Percentiles rank a stretch among this genome's conserved stretches.
Conservation (phyloP, 805 yeast genomes). For the Debaryomyces maramus region DNA sequence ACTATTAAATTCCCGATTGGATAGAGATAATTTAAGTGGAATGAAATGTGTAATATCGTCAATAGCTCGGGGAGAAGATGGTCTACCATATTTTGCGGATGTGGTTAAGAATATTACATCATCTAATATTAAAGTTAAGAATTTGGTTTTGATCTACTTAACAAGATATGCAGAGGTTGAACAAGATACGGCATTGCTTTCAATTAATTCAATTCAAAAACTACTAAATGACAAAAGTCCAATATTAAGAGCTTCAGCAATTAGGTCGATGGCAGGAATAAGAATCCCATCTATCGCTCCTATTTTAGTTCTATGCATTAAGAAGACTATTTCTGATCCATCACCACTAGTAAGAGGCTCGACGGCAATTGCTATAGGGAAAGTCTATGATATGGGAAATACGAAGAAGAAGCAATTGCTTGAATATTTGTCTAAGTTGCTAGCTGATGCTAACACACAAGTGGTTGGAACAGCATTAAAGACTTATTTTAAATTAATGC, state of each 20-base stretch:
- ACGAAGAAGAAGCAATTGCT: slow-evolving; percentile 50
- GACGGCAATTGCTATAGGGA: slow-evolving; percentile 72
- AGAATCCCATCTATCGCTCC: slow-evolving; percentile 79
- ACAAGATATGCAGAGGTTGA: slow-evolving; percentile 76
- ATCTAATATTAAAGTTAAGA: slow-evolving; percentile 58
- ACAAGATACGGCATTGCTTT: slow-evolving; percentile 85
- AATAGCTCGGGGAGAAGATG: slow-evolving; percentile 43
- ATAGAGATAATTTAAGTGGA: slow-evolving; percentile 48
- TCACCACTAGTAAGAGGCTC: slow-evolving; percentile 79
- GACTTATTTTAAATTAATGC: slow-evolving; percentile 49
- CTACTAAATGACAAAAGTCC: slow-evolving; percentile 71
- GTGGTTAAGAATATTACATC: slow-evolving; percentile 87
- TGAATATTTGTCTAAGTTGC: slow-evolving; percentile 48
- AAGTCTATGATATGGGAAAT: slow-evolving; percentile 44
- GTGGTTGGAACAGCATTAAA: slow-evolving; percentile 74
- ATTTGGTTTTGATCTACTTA: slow-evolving; percentile 75
- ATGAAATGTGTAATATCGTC: slow-evolving; percentile 43
- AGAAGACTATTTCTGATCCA: slow-evolving; percentile 65
- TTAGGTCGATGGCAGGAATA: slow-evolving; percentile 81
- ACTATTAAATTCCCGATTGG: slow-evolving; percentile 65
- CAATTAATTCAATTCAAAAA: slow-evolving; percentile 91
- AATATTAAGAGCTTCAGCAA: slow-evolving; percentile 65
- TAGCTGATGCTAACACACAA: slow-evolving; percentile 62
- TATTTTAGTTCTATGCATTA: slow-evolving; percentile 70
- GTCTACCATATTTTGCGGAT: slow-evolving; percentile 64